These are phyloP conservation scores for Syncephalastrum sp. DNA, from an alignment of 371 early-diverging fungal species.

Conservation along the genomic window DNA sequence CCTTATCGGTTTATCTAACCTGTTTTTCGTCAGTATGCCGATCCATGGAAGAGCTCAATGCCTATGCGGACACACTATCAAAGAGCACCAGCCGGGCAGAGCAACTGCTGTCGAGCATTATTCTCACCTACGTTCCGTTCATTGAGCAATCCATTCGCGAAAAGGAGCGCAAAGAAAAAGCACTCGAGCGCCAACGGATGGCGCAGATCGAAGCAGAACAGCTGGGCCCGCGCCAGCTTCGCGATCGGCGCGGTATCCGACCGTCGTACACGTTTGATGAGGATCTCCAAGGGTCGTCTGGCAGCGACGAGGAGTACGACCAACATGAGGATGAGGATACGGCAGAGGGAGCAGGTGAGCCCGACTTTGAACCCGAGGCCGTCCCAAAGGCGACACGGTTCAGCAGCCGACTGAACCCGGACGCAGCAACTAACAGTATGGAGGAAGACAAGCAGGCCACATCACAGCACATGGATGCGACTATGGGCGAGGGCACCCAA, in stretches of 20 bases:
- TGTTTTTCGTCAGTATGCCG: conserved; percentile 12
- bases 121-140: conserved; percentile 7
- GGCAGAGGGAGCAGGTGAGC: too few relatives aligned
- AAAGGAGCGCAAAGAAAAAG: conserved; percentile 17
- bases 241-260: neutral
- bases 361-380: too few relatives aligned
- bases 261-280: conserved; percentile 10
- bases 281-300: neutral
- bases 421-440: too few relatives aligned
- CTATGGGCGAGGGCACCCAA: too few relatives aligned
- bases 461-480: too few relatives aligned
- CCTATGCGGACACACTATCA: conserved; percentile 12
- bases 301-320: too few relatives aligned
- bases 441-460: too few relatives aligned
- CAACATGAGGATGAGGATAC: too few relatives aligned
- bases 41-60: conserved; percentile 18
- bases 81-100: conserved; percentile 17
- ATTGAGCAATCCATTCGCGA: conserved; percentile 19
- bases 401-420: too few relatives aligned
- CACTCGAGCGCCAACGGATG: conserved; percentile 8
- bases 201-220: conserved; percentile 11
- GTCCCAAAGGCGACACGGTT: too few relatives aligned
- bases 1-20: neutral
- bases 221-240: conserved; percentile 7
- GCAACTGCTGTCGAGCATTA: conserved; percentile 15